These are phyloP conservation scores for Suillus clintonianus DNA, from an alignment of 768 basidiomycete species.

Conservation along the genomic window DNA sequence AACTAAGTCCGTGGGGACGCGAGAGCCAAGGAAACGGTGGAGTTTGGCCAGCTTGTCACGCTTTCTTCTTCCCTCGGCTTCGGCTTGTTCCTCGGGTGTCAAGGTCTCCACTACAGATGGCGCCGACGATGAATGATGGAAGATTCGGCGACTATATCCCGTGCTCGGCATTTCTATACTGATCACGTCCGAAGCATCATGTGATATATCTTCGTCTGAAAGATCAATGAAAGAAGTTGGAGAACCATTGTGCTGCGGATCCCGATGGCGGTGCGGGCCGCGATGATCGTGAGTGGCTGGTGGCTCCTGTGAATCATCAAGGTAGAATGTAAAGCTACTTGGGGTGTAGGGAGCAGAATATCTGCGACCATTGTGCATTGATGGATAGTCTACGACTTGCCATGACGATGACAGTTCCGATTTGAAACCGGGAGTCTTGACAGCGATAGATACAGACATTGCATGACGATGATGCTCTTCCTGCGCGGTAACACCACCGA, in stretches of 20 bases:
- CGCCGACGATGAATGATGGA: constrained; percentile 39
- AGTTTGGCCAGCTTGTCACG: constrained; percentile 79
- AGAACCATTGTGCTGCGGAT: constrained; percentile 21
- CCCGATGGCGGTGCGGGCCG: constrained; percentile 10
- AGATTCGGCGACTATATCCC: constrained; percentile 20
- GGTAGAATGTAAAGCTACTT: constrained; percentile 39
- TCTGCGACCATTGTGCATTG: constrained; percentile 39
- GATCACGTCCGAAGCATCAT: constrained; percentile 33
- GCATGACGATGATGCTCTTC: constrained; percentile 41
- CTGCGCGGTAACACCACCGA: constrained; percentile 65
- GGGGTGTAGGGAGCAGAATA: constrained; percentile 59
- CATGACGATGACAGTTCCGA: constrained; percentile 31
- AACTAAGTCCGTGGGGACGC: constrained; percentile 70
- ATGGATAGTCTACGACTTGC: constrained; percentile 35
- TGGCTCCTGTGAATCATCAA: constrained; percentile 12
- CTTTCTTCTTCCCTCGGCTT: constrained; percentile 66
- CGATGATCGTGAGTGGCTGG: constrained; percentile 2
- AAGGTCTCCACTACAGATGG: constrained; percentile 52
- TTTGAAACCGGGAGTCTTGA: constrained; percentile 17
- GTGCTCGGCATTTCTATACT: constrained; percentile 31
- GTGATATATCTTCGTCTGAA: constrained; percentile 57
- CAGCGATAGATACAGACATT: constrained; percentile 29
- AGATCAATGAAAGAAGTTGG: constrained; percentile 60
- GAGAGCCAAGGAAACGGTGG: constrained; percentile 84
- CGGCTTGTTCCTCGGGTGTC: constrained; percentile 53